phyloP scores from a whole-genome alignment of 768 basidiomycete genomes.

The Trametes coccinea region DNA sequence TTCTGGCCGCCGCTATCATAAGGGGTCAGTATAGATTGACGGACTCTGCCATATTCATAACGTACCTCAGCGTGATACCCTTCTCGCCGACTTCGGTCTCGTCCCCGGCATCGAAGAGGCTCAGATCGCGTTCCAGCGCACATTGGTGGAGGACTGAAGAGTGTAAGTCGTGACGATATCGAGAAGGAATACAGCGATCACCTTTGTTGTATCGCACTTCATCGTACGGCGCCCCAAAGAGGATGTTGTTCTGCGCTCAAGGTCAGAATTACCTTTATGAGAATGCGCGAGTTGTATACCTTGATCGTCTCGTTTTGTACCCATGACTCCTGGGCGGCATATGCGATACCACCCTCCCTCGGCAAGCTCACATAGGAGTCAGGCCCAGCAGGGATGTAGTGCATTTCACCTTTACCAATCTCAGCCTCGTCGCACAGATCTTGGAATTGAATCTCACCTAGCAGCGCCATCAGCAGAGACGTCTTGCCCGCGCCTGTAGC shows the following conservation, averaged over 20 bases:
- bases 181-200: background rate
- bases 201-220: constrained; percentile 30
- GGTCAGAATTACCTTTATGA: background rate
- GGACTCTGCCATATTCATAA: background rate
- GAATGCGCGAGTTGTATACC: constrained; percentile 14
- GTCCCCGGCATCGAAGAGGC: constrained; percentile 50
- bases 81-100: constrained; percentile 38
- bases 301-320: constrained; percentile 46
- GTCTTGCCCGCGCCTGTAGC: constrained; percentile 64
- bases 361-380: constrained; percentile 46
- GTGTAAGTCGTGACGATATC: background rate
- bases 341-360: constrained; percentile 45
- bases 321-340: constrained; percentile 52
- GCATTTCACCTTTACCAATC: constrained; percentile 30
- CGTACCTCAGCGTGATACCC: constrained; percentile 46
- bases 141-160: constrained; percentile 38
- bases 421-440: no score
- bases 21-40: background rate
- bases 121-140: constrained; percentile 46
- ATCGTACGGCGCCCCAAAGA: constrained; percentile 31
- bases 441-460: constrained; percentile 12
- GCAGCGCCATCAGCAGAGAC: constrained; percentile 42
- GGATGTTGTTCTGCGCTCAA: constrained; percentile 25
- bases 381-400: constrained; percentile 32
- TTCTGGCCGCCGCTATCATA: constrained; percentile 46